Evolutionary conservation across 2,329 filamentous ascomycete genomes (phyloP).

Genomic region (Diaporthe helianthi): DNA sequence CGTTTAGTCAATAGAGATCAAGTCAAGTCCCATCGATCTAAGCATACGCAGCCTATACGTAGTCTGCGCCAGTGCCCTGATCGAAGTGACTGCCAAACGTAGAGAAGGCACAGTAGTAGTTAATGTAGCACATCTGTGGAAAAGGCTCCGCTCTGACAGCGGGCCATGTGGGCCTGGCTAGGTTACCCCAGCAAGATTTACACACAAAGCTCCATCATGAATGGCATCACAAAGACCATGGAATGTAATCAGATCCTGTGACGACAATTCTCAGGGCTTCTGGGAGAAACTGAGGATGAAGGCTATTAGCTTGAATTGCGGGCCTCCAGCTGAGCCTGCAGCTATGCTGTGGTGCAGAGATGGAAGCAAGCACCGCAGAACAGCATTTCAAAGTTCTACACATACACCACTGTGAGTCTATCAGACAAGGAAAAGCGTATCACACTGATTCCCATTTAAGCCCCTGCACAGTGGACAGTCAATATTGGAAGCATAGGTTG

Average conservation of each 20-base stretch:
- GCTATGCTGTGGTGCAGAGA: background rate
- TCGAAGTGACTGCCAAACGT: no score
- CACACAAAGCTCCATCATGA: background rate
- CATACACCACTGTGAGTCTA: conserved; percentile 21
- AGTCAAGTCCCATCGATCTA: no score
- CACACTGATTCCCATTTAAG: background rate
- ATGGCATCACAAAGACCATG: background rate
- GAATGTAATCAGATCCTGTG: no score
- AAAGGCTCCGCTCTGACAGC: conserved; percentile 18
- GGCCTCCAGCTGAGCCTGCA: background rate
- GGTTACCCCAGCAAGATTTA: conserved; percentile 20
- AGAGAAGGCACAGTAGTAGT: background rate
- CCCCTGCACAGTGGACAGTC: conserved; percentile 8
- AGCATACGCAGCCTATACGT: no score
- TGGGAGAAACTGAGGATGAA: background rate
- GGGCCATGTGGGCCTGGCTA: background rate
- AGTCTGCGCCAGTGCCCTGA: no score
- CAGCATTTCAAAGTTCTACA: background rate
- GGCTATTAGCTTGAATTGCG: background rate
- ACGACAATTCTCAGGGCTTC: conserved; percentile 5
- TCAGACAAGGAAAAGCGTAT: conserved; percentile 25
- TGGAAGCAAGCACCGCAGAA: background rate
- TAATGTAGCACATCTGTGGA: background rate
- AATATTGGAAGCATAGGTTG: background rate
- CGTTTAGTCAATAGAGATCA: no score